Percentiles rank a stretch among this genome's conserved stretches.
Conservation (phyloP, 257 asterid species). For the Agastache rugosa region DNA sequence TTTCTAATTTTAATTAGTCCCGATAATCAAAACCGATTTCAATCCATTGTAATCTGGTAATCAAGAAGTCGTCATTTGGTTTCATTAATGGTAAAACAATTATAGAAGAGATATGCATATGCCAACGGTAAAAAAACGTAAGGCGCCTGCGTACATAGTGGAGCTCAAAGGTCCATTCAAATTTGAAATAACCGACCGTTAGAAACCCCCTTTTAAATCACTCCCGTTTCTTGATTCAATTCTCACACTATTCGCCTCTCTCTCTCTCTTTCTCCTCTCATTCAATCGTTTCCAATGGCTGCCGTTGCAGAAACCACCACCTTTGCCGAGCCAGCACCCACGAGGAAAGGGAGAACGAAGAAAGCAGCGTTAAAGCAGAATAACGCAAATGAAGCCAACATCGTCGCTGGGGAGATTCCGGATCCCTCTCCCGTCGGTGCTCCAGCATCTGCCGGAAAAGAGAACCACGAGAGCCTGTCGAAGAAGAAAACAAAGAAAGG, state of each 20-base stretch:
- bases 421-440: conserved; percentile 42
- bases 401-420: conserved; percentile 54
- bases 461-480: conserved; percentile 62
- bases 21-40: too few relatives aligned
- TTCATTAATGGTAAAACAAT: too few relatives aligned
- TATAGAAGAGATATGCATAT: too few relatives aligned
- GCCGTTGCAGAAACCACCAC: conserved; percentile 47
- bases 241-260: background rate
- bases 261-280: background rate
- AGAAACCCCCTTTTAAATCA: conserved; percentile 2
- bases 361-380: conserved; percentile 64
- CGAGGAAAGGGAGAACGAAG: conserved; percentile 57
- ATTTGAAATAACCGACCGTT: conserved; percentile 48
- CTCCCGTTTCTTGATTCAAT: background rate
- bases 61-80: too few relatives aligned
- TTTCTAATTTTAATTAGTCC: too few relatives aligned
- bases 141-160: background rate
- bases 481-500: conserved; percentile 65
- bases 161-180: conserved; percentile 25
- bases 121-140: conserved; percentile 36
- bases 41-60: too few relatives aligned
- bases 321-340: conserved; percentile 44
- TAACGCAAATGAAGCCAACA: conserved; percentile 61
- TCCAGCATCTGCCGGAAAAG: conserved; percentile 53
- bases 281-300: conserved; percentile 46